A percentile compares a stretch with the other conserved stretches of the same genome.
Conservation (phyloP, 257 asterid species). For the Solanum virginianum region DNA sequence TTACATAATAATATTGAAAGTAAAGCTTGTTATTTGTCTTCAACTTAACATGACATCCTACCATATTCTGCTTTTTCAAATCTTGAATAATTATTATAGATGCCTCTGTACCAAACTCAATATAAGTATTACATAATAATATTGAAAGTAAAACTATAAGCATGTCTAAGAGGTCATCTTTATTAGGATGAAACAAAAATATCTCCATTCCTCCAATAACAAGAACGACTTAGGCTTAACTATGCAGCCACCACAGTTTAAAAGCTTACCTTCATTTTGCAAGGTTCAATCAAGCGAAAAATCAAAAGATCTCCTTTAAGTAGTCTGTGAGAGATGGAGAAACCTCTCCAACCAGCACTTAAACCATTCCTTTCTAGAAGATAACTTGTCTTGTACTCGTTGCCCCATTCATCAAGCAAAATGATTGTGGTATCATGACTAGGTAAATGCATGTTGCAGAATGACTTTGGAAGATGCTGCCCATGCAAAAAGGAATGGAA, state of each 20-base stretch:
- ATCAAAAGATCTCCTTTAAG: slow-evolving; percentile 71
- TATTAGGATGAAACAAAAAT: neutral
- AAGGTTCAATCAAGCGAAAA: slow-evolving; percentile 58
- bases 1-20: neutral
- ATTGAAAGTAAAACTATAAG: neutral
- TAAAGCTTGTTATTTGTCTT: neutral
- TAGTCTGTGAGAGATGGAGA: slow-evolving; percentile 53
- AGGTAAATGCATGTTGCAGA: slow-evolving; percentile 51
- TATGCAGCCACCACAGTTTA: neutral
- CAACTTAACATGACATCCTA: neutral
- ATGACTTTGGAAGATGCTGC: slow-evolving; percentile 69
- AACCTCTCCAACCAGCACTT: slow-evolving; percentile 96
- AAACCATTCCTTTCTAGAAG: slow-evolving; percentile 65
- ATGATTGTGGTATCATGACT: slow-evolving; percentile 36
- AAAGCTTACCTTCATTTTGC: slow-evolving; percentile 63
- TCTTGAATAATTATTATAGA: neutral
- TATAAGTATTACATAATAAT: neutral
- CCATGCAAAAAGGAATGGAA: neutral
- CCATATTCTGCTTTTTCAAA: neutral
- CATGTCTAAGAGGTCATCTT: neutral
- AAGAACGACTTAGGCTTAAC: neutral
- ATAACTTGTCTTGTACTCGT: slow-evolving; percentile 56
- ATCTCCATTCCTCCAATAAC: neutral
- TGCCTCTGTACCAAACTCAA: neutral
- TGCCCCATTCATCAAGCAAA: slow-evolving; percentile 87